Base-by-base conservation (phyloP, 768 basidiomycete genomes). In the Tulasnella sp. region DNA sequence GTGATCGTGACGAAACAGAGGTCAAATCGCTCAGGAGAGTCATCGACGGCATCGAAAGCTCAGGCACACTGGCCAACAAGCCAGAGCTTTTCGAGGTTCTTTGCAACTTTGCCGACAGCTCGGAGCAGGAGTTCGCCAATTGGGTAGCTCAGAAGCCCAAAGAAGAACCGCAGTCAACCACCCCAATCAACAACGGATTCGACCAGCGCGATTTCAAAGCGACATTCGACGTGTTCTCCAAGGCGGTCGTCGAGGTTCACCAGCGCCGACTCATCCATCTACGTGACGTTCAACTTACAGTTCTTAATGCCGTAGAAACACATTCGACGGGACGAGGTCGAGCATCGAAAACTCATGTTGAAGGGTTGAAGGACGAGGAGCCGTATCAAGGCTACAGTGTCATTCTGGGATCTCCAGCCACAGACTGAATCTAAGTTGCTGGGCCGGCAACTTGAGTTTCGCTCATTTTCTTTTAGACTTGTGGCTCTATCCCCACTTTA, bases 191-290 rank as follows among this genome's bases (percentile, higher is more conserved):
- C 42, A 42, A 42, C 39, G n/a, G 54, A 58, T n/a, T 22, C 22
- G 58, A 64, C 31, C 5, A 15, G 25, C 25, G 58, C 9, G 8
- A 64, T 29, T 0, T 12, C 29, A 34, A 29, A 17, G 58, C 58
- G 31, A 70, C 67, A 3, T 70, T 76, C 25, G 31, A 45, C 0
- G 75, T 71, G 1, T 4, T 76, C 37, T 71, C 75, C 11, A 34
- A 68, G 34, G 74, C 74, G 34, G 74, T 76, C 17, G 42, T 76
- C 37, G 17, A 58, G 0, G 74, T 76, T 39, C 74, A 67, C 25
- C 58, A 49, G 38, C 74, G 67, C 1, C 37, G n/a, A 29, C 67
- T 76, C 15, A 67, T 76, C 25, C 74, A 76, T 45, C 42, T 76
- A 14, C 19, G 52, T 5, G 74, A 75, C 45, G 74, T 76, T 19